These are phyloP conservation scores for Kodamaea leandrae DNA, from an alignment of 805 yeast genomes.

Conservation along the genomic window DNA sequence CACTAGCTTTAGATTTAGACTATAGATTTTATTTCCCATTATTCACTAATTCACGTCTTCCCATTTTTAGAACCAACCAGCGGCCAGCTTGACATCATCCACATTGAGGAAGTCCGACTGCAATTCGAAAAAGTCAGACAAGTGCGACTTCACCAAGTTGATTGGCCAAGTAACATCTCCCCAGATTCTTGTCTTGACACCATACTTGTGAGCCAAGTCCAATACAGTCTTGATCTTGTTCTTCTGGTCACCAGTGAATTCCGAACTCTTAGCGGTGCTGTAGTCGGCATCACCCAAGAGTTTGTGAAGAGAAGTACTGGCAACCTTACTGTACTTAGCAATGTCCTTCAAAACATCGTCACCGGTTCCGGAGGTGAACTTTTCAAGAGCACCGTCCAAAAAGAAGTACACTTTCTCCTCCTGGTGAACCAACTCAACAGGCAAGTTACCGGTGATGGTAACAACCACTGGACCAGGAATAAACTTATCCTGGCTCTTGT, in stretches of 20 bases:
- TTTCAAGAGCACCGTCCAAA: slow-evolving; percentile 51
- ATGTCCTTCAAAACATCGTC: slow-evolving; percentile 23
- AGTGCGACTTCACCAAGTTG: slow-evolving; percentile 40
- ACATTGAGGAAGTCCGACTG: slow-evolving; percentile 62
- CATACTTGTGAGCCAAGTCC: slow-evolving; percentile 46
- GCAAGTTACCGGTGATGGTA: slow-evolving; percentile 65
- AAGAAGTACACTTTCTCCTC: slow-evolving; percentile 37
- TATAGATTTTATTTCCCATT: too few species aligned
- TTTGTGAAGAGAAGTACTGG: slow-evolving; percentile 42
- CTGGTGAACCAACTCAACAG: slow-evolving; percentile 36
- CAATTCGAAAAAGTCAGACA: slow-evolving; percentile 45
- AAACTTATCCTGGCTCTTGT: slow-evolving; percentile 30
- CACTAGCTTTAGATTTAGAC: too few species aligned
- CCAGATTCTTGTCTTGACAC: slow-evolving; percentile 64
- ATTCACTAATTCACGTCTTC: too few species aligned
- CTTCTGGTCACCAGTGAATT: slow-evolving; percentile 35
- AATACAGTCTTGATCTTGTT: slow-evolving; percentile 24
- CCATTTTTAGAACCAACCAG: slow-evolving; percentile 7
- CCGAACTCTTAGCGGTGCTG: slow-evolving; percentile 15
- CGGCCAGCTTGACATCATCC: slow-evolving; percentile 52
- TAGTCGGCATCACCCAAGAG: slow-evolving; percentile 25
- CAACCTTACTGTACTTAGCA: slow-evolving; percentile 33
- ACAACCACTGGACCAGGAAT: slow-evolving; percentile 57
- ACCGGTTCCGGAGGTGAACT: slow-evolving; percentile 20
- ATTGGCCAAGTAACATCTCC: slow-evolving; percentile 70